Evolutionary conservation across 2,329 filamentous ascomycete genomes (phyloP), one percentile per base, ranked within the genome.

Genomic region (Epichloe uncinata): DNA sequence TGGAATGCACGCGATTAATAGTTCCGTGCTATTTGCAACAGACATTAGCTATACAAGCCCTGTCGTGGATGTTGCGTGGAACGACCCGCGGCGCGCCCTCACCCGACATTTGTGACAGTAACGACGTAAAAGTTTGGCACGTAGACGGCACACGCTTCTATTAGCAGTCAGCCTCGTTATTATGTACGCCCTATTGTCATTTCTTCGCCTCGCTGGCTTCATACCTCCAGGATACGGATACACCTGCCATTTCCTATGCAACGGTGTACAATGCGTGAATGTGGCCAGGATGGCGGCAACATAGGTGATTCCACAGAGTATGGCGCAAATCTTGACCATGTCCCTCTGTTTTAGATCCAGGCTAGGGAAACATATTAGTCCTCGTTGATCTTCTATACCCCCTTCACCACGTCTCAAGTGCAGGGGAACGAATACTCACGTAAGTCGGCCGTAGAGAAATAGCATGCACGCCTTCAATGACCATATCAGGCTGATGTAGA

Each of bases 401-500:
- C 18, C 20, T 12, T 20, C 40, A 13, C 20, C 11, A 12, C 7
- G 18, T 42, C 18, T 20, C 12, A 11, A 16, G 11, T 22, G 12
- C 6, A 42, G 12, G 33, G 3, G 18, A 18, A 20, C 13, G 33
- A 26, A 22, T 37, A 12, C 66, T 44, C 59, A 70, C 68, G 69
- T 72, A 52, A 72, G 61, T 41, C 69, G 63, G 44, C 63, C 60
- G 53, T 68, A 71, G 50, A 71, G 67, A 52, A 64, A 71, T n/a
- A 71, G 55, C 56, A 71, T 68, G 52, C 66, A 67, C 5, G 62
- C 66, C 51, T 72, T 72, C 22, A 72, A 57, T 44, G 61, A 55
- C 66, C 69, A 72, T 16, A 72, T 70, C 15, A 72, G 54, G 4
- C 64, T 65, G 6, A 68, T 60, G 49, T 72, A 72, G 47, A 65